Conservation (phyloP, 306 rosid species). For the Hippophae rhamnoides region DNA sequence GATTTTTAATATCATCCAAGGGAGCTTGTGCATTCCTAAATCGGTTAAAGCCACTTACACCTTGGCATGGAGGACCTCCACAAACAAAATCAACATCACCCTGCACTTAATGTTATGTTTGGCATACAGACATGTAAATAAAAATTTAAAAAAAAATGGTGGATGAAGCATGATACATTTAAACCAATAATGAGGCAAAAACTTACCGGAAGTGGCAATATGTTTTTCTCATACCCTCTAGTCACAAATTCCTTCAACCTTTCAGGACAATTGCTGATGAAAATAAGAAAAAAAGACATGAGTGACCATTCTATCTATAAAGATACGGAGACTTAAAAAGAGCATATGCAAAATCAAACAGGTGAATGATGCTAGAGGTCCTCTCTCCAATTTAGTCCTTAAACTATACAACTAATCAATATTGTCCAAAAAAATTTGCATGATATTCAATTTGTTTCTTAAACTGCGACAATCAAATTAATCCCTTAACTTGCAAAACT, state of each 20-base stretch:
- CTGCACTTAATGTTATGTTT: conserved; percentile 16
- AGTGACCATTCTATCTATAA: neutral
- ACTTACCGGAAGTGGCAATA: conserved; percentile 66
- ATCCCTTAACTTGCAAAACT: too few relatives aligned
- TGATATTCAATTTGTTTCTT: too few relatives aligned
- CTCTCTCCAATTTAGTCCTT: too few relatives aligned
- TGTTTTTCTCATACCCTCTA: conserved; percentile 31
- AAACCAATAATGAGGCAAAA: neutral
- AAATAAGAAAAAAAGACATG: neutral
- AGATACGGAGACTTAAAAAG: neutral
- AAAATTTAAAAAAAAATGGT: neutral
- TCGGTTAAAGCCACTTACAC: conserved; percentile 75
- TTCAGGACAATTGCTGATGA: conserved; percentile 43
- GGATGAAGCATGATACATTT: neutral
- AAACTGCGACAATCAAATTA: too few relatives aligned
- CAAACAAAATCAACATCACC: conserved; percentile 77
- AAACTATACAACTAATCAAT: too few relatives aligned
- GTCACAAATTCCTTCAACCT: conserved; percentile 39
- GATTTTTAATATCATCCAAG: conserved; percentile 47
- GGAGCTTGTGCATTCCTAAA: conserved; percentile 43
- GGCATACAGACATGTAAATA: neutral
- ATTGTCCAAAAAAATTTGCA: too few relatives aligned
- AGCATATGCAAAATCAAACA: neutral
- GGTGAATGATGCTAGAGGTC: neutral
- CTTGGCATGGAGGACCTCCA: conserved; percentile 93